Evolutionary conservation across 768 basidiomycete genomes (phyloP).

Genomic region (Suillus bovinus): DNA sequence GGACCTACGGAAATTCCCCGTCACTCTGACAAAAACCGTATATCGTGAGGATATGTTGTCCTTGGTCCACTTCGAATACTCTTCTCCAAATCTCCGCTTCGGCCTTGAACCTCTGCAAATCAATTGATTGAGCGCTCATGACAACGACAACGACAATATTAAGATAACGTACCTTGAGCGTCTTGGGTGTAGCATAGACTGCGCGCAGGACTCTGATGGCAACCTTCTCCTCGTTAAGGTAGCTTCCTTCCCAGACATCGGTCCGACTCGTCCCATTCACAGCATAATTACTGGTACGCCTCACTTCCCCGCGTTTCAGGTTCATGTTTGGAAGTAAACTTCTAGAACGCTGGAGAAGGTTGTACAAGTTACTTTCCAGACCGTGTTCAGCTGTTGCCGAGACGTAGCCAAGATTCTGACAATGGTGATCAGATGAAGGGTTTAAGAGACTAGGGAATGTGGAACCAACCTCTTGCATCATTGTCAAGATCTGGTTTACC

Average conservation of each 20-base stretch:
- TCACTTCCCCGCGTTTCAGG: slow-evolving; percentile 53
- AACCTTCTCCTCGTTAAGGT: slow-evolving; percentile 54
- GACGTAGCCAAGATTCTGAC: slow-evolving; percentile 23
- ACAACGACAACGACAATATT: not conserved
- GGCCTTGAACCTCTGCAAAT: slow-evolving; percentile 45
- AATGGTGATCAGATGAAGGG: slow-evolving; percentile 9
- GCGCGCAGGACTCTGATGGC: slow-evolving; percentile 57
- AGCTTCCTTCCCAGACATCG: slow-evolving; percentile 58
- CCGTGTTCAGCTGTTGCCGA: slow-evolving; percentile 35
- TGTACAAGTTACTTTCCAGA: slow-evolving; percentile 49
- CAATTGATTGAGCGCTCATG: not conserved
- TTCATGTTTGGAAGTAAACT: slow-evolving; percentile 51
- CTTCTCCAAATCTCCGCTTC: slow-evolving; percentile 57
- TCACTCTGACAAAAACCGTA: slow-evolving; percentile 57
- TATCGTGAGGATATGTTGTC: slow-evolving; percentile 54
- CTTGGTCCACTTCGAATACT: slow-evolving; percentile 53
- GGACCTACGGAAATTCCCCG: slow-evolving; percentile 53
- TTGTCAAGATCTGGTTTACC: slow-evolving; percentile 43
- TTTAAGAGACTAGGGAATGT: not conserved
- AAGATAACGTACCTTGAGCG: slow-evolving; percentile 35
- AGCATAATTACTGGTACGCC: slow-evolving; percentile 49
- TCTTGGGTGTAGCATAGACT: slow-evolving; percentile 47
- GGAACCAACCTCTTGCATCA: slow-evolving; percentile 48
- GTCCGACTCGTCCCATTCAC: slow-evolving; percentile 52
- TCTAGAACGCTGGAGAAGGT: slow-evolving; percentile 46